Conservation (phyloP, 2,329 filamentous ascomycete species). For the Fusarium sp. region DNA sequence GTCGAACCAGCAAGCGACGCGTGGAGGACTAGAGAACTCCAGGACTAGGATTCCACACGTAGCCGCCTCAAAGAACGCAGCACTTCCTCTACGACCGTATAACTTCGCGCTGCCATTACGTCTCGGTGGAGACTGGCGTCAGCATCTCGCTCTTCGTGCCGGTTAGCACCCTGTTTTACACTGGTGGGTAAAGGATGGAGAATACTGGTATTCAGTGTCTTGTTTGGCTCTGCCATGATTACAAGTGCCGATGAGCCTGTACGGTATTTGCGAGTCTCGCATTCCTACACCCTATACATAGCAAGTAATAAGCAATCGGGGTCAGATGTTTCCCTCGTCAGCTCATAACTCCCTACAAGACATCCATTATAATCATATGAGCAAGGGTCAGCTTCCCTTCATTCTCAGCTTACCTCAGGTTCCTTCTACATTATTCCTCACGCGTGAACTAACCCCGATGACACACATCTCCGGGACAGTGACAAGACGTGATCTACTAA, state of each 20-base stretch:
- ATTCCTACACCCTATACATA: background rate
- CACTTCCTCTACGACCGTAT: background rate
- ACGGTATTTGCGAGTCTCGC: background rate
- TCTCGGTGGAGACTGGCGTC: constrained; percentile 1
- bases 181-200: background rate
- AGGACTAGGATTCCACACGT: background rate
- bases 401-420: constrained; percentile 7
- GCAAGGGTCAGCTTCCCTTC: constrained; percentile 1
- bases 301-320: background rate
- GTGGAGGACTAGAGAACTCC: constrained; percentile 5
- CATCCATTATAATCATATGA: background rate
- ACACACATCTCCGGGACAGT: background rate
- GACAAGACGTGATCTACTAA: background rate
- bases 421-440: background rate
- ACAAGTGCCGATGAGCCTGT: background rate
- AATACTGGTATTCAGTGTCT: background rate
- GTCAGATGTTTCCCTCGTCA: constrained; percentile 3
- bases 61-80: background rate
- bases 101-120: background rate
- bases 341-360: constrained; percentile 1
- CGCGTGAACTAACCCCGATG: background rate
- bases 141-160: constrained; percentile 1
- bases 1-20: constrained; percentile 26
- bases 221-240: background rate
- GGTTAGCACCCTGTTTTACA: background rate